Evolutionary conservation across 202 grass and related monocot genomes (phyloP).

Genomic region (Panicum hallii): DNA sequence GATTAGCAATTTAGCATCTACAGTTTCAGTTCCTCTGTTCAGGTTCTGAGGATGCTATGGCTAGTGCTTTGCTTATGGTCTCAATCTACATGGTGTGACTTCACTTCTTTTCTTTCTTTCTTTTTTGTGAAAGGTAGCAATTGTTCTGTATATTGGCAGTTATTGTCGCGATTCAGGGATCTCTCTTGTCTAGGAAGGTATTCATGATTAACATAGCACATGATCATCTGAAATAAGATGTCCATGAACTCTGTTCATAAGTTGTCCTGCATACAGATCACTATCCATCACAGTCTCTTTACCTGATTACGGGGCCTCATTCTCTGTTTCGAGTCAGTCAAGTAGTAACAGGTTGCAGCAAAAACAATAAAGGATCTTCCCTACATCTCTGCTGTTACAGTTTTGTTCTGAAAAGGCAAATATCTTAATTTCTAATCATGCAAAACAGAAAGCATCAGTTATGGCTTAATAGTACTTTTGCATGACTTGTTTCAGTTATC

Average conservation of each 20-base stretch:
- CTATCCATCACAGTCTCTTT: constrained; percentile 1
- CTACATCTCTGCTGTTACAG: neutral
- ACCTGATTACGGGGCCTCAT: neutral
- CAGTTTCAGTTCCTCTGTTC: constrained; percentile 25
- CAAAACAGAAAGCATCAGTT: constrained; percentile 9
- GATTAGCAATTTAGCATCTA: neutral
- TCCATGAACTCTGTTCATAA: constrained; percentile 27
- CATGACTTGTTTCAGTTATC: constrained; percentile 25
- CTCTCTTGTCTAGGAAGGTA: neutral
- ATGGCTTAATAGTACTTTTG: neutral
- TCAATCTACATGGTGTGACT: neutral
- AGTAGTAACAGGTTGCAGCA: constrained; percentile 11
- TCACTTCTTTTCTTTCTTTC: neutral
- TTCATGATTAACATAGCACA: neutral
- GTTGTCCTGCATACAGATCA: constrained; percentile 20
- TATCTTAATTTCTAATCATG: neutral
- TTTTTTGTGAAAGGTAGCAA: neutral
- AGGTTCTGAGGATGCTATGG: constrained; percentile 5
- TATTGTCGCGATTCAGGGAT: neutral
- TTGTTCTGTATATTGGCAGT: neutral
- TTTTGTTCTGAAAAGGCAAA: constrained; percentile 4
- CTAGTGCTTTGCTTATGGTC: neutral
- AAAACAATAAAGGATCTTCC: constrained; percentile 10
- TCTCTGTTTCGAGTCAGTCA: constrained; percentile 38
- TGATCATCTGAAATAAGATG: neutral